Percentiles rank a stretch among this genome's conserved stretches.
Conservation (phyloP, 2,329 filamentous ascomycete genomes). For the Phyllosticta citriasiana region DNA sequence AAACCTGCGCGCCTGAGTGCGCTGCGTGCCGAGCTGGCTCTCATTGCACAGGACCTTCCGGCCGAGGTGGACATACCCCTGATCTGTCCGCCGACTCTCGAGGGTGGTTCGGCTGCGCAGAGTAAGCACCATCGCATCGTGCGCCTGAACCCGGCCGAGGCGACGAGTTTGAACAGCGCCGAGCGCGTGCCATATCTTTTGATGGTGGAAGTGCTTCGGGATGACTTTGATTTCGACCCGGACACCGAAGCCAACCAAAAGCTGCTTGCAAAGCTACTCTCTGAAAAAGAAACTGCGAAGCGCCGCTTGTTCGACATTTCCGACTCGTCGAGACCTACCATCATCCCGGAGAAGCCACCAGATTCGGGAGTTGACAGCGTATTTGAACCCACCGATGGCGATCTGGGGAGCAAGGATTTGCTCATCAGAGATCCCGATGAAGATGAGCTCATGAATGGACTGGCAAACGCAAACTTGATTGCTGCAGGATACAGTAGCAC, state of each 20-base stretch:
- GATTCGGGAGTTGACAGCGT: conserved; percentile 55
- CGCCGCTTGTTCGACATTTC: conserved; percentile 44
- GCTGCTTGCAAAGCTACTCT: conserved; percentile 53
- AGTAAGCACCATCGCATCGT: conserved; percentile 77
- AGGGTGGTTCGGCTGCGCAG: conserved; percentile 61
- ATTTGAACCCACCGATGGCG: conserved; percentile 71
- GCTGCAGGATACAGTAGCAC: background rate
- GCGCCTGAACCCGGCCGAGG: conserved; percentile 71
- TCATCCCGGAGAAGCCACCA: conserved; percentile 32
- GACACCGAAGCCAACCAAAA: conserved; percentile 62
- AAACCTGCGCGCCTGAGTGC: conserved; percentile 75
- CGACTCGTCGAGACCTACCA: conserved; percentile 47
- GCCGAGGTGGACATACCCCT: conserved; percentile 77
- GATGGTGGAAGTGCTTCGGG: conserved; percentile 72
- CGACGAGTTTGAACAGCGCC: conserved; percentile 76
- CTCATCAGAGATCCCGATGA: conserved; percentile 49
- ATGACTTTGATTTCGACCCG: conserved; percentile 76
- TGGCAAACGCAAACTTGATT: conserved; percentile 1
- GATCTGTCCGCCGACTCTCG: conserved; percentile 65
- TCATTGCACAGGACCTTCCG: conserved; percentile 71
- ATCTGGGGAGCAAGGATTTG: conserved; percentile 64
- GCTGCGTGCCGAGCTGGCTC: conserved; percentile 66
- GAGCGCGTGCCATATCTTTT: conserved; percentile 78
- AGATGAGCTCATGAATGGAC: conserved; percentile 19
- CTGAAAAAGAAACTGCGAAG: conserved; percentile 51